Evolutionary conservation across 441 rosid species (phyloP).

Genomic region (Pelargonium myrrhifolium): DNA sequence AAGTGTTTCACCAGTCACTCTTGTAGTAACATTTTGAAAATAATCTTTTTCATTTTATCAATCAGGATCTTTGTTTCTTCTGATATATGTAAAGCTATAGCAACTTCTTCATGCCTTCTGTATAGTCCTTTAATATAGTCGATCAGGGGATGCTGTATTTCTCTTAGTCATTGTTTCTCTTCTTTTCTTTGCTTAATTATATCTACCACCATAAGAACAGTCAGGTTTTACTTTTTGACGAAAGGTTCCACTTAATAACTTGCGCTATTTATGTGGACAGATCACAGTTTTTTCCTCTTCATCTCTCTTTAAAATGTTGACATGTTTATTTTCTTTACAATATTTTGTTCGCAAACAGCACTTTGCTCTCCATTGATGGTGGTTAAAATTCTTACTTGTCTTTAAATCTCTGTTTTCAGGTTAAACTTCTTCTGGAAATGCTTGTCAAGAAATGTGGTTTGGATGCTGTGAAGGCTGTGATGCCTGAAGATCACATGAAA

Average conservation of each 20-base stretch:
- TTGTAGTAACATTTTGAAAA: neutral
- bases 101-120: too few relatives aligned
- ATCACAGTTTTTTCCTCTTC: neutral
- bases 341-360: neutral
- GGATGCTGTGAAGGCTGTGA: conserved; percentile 88
- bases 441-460: conserved; percentile 86
- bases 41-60: too few relatives aligned
- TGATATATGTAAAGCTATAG: too few relatives aligned
- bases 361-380: neutral
- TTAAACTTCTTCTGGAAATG: conserved; percentile 90
- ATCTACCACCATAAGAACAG: too few relatives aligned
- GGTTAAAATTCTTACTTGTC: neutral
- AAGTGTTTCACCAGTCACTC: neutral
- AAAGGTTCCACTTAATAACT: too few relatives aligned
- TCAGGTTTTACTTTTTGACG: too few relatives aligned
- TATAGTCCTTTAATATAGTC: too few relatives aligned
- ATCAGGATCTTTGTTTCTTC: too few relatives aligned
- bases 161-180: too few relatives aligned
- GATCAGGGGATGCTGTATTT: too few relatives aligned
- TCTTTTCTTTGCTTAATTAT: too few relatives aligned
- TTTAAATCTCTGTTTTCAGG: conserved; percentile 31
- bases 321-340: neutral
- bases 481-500: conserved; percentile 95
- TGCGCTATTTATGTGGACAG: too few relatives aligned
- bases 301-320: neutral